Evolutionary conservation across 164 flowering plant species (phyloP), one percentile per base, ranked within the genome.

Genomic region (Chloranthus sessilifolius): DNA sequence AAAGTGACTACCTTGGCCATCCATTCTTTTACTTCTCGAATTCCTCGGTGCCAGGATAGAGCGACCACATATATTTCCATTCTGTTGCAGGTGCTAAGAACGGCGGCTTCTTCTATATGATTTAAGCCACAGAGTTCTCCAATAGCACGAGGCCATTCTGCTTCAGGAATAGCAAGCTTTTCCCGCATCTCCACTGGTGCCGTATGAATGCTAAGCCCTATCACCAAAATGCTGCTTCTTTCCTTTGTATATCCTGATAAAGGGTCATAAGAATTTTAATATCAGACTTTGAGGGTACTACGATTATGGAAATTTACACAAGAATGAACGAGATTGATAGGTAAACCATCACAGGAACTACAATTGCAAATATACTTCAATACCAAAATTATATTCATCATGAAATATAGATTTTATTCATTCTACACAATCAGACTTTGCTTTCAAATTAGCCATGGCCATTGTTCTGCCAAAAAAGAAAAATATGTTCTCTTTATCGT

Each of bases 41-140:
- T 87, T 24, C 97, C 99, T 34, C 91, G 90, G 56, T 86, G 88
- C 76, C 83, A 83, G 47, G 99, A 88, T 28, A 88, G 63, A 60
- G 96, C 97, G 12, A 87, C 91, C 52, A 89, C 91, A 63, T 94
- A 94, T 50, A 94, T 87, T 61, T 94, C 99, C 95, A 89, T 84
- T 56, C 99, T 62, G 69, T 94, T 94, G 69, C 99, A 94, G 55
- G 97, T 94, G 60, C 99, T 88, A 31, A 94, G 96, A 53, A 94
- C 97, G 50, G 97, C 99, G 64, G 99, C 99, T 68, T 94, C 99
- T 66, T 84, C 97, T 33, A 94, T 87, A 55, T 94, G 99, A 57
- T 94, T 82, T 72, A 94, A 69, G 50, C 66, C 53, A 43, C 99
- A 89, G 10, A 92, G 77, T 68, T 92, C 96, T 33, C 74, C 80